A percentile compares a stretch with the other conserved stretches of the same genome.
These are phyloP conservation scores for Fusarium agapanthi DNA, from an alignment of 2,329 filamentous ascomycete genomes.

Conservation along the genomic window DNA sequence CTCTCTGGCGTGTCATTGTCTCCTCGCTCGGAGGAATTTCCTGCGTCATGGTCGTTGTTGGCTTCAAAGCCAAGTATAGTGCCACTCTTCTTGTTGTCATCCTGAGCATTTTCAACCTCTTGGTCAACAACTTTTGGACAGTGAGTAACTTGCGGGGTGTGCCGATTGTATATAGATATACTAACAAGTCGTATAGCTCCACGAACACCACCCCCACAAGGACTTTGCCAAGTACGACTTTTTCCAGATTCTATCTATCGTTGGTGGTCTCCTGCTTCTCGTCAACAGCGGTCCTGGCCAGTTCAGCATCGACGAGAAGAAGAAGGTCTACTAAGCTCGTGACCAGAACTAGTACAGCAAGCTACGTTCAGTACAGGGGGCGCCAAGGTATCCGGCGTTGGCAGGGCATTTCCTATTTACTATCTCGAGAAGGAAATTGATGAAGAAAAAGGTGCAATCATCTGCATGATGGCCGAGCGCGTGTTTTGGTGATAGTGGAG, in stretches of 20 bases:
- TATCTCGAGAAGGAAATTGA: constrained; percentile 25
- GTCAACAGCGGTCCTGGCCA: constrained; percentile 99
- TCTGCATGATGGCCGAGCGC: constrained; percentile 6
- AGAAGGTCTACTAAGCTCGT: constrained; percentile 91
- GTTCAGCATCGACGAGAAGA: constrained; percentile 99
- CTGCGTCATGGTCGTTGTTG: constrained; percentile 98
- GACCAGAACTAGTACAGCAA: background rate
- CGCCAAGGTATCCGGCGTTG: constrained; percentile 35
- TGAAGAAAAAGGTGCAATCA: constrained; percentile 24
- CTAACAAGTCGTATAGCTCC: constrained; percentile 67
- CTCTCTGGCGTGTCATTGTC: constrained; percentile 84
- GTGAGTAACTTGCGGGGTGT: constrained; percentile 61
- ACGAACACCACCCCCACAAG: constrained; percentile 98
- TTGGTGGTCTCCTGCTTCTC: constrained; percentile 92
- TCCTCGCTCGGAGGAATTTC: constrained; percentile 87
- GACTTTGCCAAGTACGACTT: constrained; percentile 99
- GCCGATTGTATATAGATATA: background rate
- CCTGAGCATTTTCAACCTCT: constrained; percentile 92
- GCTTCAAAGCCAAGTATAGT: constrained; percentile 99
- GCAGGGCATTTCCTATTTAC: constrained; percentile 35
- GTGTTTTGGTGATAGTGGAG: constrained; percentile 8
- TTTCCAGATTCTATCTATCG: constrained; percentile 99
- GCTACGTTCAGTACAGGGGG: constrained; percentile 11
- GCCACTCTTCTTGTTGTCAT: constrained; percentile 95
- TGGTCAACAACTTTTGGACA: constrained; percentile 99